Evolutionary conservation across 83 land plant genomes (phyloP).

Genomic region (Picea engelmannii): DNA sequence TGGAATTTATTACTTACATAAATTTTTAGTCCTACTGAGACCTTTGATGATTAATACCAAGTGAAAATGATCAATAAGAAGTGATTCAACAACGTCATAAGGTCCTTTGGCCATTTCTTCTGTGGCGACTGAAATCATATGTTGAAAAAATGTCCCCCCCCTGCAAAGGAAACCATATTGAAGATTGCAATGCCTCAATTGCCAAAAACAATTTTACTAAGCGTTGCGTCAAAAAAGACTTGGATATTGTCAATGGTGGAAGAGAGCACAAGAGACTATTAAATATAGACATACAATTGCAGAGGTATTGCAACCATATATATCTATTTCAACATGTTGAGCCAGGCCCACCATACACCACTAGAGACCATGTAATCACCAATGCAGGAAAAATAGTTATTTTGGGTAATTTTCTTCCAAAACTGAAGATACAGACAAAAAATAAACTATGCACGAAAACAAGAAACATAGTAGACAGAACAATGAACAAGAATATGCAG

Average conservation of each 20-base stretch:
- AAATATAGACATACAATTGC: slow-evolving; percentile 96
- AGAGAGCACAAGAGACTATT: slow-evolving; percentile 95
- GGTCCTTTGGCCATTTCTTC: slow-evolving; percentile 91
- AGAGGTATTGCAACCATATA: slow-evolving; percentile 97
- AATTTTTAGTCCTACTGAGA: slow-evolving; percentile 97
- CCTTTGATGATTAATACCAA: slow-evolving; percentile 99
- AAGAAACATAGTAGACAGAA: no score
- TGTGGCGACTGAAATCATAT: slow-evolving; percentile 94
- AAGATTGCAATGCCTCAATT: slow-evolving; percentile 98
- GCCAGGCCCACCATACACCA: slow-evolving; percentile 96
- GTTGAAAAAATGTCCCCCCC: slow-evolving; percentile 97
- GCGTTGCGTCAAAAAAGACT: slow-evolving; percentile 92
- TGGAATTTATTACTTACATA: slow-evolving; percentile 95
- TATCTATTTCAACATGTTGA: slow-evolving; percentile 99
- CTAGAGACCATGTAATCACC: slow-evolving; percentile 90
- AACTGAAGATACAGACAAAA: slow-evolving; percentile 44
- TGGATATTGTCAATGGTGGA: slow-evolving; percentile 97
- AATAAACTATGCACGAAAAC: no score
- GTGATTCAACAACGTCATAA: slow-evolving; percentile 99
- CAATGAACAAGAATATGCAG: no score
- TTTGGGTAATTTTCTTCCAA: slow-evolving; percentile 91
- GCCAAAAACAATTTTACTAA: slow-evolving; percentile 86
- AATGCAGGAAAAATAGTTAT: slow-evolving; percentile 99
- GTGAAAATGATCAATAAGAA: slow-evolving; percentile 99
- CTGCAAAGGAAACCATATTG: slow-evolving; percentile 96